Base-by-base conservation (phyloP, 2,329 filamentous ascomycete genomes). In the Botryotinia calthae region DNA sequence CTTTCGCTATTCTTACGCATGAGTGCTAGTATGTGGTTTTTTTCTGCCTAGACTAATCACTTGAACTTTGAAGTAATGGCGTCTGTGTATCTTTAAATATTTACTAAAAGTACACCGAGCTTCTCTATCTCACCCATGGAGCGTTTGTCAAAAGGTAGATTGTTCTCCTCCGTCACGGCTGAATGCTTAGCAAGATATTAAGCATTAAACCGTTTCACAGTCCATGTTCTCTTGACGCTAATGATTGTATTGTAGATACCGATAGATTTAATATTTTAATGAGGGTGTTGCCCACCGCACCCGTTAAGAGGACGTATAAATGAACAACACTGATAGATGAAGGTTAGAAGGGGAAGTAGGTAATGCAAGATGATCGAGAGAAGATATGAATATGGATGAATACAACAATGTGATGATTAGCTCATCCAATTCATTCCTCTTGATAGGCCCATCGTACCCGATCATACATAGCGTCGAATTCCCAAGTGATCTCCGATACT, bases 401-500 rank as follows among this genome's bases (percentile, higher is more conserved):
- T 12, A n/a, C 10, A 14, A 12, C 4, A n/a, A 51, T n/a, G 4
- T n/a, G 22, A 25, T n/a, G 22, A 51, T 51, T 4, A 25, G 22
- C 25, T 48, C 1, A 8, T 20, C 20, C 22, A 4, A 25, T 10
- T 48, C 8, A 10, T 22, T 48, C 46, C 25, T 25, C 46, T 20
- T 58, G 16, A 58, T 31, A n/a, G 61, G 40, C 37, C 59, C 72
- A 71, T 31, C 46, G 37, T 68, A 74, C 72, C 18, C 63, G 72
- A 58, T 74, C 72, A 58, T 72, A 72, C 16, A 74, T 72, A 44
- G 72, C 70, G 63, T 72, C 72, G 7, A 74, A 74, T 22, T 72
- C 70, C 72, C 72, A 74, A 68, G 63, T 22, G 54, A 64, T 37
- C 34, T 67, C 69, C 61, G 62, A 44, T 28, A 58, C n/a, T 14